Base-by-base conservation (phyloP, 768 basidiomycete species). In the Melanogaster broomeanus region DNA sequence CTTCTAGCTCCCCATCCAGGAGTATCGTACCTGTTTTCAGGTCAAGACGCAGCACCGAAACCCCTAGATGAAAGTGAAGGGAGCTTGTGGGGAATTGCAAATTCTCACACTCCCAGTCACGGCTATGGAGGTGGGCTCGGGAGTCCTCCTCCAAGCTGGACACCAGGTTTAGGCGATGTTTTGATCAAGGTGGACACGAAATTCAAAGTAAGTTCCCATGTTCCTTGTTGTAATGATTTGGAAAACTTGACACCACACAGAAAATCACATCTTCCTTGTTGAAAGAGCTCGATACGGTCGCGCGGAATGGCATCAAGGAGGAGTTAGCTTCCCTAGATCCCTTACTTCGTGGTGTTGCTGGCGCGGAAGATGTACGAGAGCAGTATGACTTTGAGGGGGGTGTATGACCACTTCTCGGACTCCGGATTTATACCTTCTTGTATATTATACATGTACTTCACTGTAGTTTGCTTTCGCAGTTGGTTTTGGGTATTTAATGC, bases 301-400 rank as follows among this genome's bases (percentile, higher is more conserved):
- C 92, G 42, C 78, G 91, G 52, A 84, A 84, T 43, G 81, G 83
- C 13, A 93, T 94, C 66, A 86, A 80, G 67, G 88, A 90, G 50
- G 91, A 94, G 68, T 73, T 94, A 33, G 83, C 87, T 16, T 88
- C 88, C 22, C 77, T 93, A 40, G 89, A 91, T 68, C 90, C 90
- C 24, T 64, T 91, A 30, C 73, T 93, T 47, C 75, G 85, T 38
- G 88, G 87, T 57, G 75, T 82, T 40, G 68, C 68, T 2, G 63
- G 58, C 18, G 57, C 69, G 15, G 75, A 74, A 41, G 72, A 72
- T 38, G 55, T 53, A 28, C 62, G 67, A 49, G 76, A 75, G 45
- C 71, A 68, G 52, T 78, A 75, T 52, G 77, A 75, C 41, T 76
- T 76, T 35, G 73, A 75, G 43, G 73, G 72, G 31, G 68, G 63